Evolutionary conservation across 192 early-diverging fungal genomes (phyloP).

Genomic region (Phlyctochytrium planicorne): DNA sequence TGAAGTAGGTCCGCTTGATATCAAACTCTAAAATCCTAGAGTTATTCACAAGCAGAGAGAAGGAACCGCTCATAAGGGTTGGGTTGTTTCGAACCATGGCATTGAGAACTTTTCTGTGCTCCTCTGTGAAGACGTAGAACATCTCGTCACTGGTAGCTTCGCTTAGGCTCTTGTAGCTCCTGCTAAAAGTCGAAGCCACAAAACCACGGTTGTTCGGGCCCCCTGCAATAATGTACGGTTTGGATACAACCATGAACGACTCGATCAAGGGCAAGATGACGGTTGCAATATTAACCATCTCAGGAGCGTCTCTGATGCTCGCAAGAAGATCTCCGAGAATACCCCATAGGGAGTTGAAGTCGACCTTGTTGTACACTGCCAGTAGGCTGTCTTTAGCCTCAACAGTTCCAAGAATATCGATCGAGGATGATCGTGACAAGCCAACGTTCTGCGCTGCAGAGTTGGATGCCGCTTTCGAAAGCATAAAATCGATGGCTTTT

Average conservation of each 20-base stretch:
- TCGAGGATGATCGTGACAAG: neutral
- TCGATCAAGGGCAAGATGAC: constrained; percentile 93
- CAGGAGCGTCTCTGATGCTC: constrained; percentile 70
- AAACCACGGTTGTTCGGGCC: constrained; percentile 4
- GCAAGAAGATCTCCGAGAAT: constrained; percentile 71
- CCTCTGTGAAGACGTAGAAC: constrained; percentile 90
- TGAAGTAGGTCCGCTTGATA: constrained; percentile 98
- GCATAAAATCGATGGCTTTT: constrained; percentile 92
- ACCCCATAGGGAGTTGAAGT: constrained; percentile 66
- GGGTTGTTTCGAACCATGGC: constrained; percentile 98
- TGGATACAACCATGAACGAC: constrained; percentile 96
- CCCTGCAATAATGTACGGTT: constrained; percentile 69
- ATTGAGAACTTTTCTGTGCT: constrained; percentile 94
- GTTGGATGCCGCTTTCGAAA: constrained; percentile 38
- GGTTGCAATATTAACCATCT: constrained; percentile 87
- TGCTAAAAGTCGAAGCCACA: neutral
- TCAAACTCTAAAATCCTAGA: constrained; percentile 98
- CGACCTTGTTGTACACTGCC: constrained; percentile 43
- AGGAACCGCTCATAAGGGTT: constrained; percentile 92
- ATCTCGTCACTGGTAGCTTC: constrained; percentile 52
- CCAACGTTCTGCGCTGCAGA: neutral
- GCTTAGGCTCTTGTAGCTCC: constrained; percentile 16
- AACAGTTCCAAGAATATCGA: neutral
- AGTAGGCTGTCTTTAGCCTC: constrained; percentile 29
- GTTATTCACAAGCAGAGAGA: constrained; percentile 93